Base-by-base conservation (phyloP, 768 basidiomycete genomes). In the Lactarius sanguifluus region DNA sequence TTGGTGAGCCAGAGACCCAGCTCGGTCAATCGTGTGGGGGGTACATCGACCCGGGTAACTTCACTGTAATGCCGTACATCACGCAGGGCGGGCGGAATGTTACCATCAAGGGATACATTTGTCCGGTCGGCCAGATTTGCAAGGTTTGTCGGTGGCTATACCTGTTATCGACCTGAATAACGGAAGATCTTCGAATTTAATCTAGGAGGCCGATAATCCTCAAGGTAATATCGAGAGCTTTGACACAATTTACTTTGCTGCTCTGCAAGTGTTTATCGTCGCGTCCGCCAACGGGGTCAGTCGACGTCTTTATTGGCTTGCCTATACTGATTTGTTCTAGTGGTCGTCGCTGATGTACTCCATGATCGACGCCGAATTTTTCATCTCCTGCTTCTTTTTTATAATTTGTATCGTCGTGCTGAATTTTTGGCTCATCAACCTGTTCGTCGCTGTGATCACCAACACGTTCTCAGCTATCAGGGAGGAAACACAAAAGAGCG, bases 361-460 rank as follows among this genome's bases (percentile, higher is more conserved):
- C 20, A 88, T 91, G 80, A 91, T 97, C 74, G 92, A 94, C 72
- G 81, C 95, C 0, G 96, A 98, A 73, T 96, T 89, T 77, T 92
- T 90, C 74, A 78, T 89, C n/a, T 92, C 94, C 1, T 89, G 85
- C 68, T 80, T 95, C 65, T 98, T 92, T 79, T 97, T 92, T 79
- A 88, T 98, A 67, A 77, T 87, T 36, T 88, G 88, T 62, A 80
- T 98, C 67, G 79, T 98, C 69, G 83, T 97, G 28, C 82, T 98
- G 71, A 96, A 98, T 76, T 93, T 97, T 75, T 94, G 92, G 92
- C 81, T 96, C 65, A 89, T 96, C 81, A 94, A 95, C 74, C 77
- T 97, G 54, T 91, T 96, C 74, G 92, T 97, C 64, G 95, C 96
- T 20, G 94, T 97, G n/a, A 96, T 96, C 69, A 93, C 94, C 34